Base-by-base conservation (phyloP, 2,329 filamentous ascomycete genomes). In the Claviceps purpurea region DNA sequence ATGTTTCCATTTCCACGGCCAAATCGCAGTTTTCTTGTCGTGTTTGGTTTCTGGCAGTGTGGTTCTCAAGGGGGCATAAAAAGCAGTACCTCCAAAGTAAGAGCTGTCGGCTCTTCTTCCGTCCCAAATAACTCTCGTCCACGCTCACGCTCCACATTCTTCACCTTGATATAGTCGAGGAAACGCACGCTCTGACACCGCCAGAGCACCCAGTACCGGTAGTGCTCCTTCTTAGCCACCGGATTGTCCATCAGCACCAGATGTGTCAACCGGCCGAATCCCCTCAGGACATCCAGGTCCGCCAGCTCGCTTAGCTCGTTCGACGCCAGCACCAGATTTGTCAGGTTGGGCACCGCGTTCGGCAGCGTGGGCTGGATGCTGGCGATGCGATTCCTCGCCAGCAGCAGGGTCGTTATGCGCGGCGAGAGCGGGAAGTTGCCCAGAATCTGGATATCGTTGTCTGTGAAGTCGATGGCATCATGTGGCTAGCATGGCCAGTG, bases 381-480 rank as follows among this genome's bases (percentile, higher is more conserved):
- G 53, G 83, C 75, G 64, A 98, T 78, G 60, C 93, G 85, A 71
- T 98, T 98, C 58, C 89, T 84, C 51, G 89, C 89, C 51, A 95
- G 80, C 47, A 98, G 82, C 43, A 98, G 79, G 20, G 89, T 95
- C 60, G 82, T 86, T 62, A 97, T 76, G 60, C 93, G 86, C 46
- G 89, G 90, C 52, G 87, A 91, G 49, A 95, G 81, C 3, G 93
- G 93, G 67, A 98, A 95, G 73, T 96, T 96, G 58, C 84, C 85
- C 57, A 98, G 79, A 49, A 85, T 76, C 61, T 87, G 82, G 64
- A 98, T 91, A 70, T 96, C 90, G 70, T 98, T 98, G 76, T 98
- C 93, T 69, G 93, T 97, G 63, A 98, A 84, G 73, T 98, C 93
- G 76, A 98, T 94, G 59, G 88, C 84, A 74, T 97, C 93, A 78